Conservation (phyloP, 1,284 basidiomycete species). For the Porodaedalea pini region DNA sequence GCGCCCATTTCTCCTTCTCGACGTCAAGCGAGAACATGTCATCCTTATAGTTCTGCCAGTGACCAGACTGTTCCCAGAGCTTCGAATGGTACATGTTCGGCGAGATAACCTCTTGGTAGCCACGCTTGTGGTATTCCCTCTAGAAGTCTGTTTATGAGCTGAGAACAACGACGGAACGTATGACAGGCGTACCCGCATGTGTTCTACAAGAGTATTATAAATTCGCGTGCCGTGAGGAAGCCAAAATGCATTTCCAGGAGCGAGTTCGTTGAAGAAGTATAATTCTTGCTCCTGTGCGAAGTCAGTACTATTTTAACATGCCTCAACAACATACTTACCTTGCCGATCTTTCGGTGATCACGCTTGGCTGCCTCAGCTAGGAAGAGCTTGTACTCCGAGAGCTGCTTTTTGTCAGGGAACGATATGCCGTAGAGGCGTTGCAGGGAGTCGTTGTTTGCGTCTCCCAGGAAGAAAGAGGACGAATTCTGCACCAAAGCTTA, state of each 20-base stretch:
- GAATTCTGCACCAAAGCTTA: conserved; percentile 65
- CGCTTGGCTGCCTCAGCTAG: conserved; percentile 95
- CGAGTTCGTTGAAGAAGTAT: conserved; percentile 97
- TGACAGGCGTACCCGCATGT: conserved; percentile 70
- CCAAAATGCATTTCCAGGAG: conserved; percentile 96
- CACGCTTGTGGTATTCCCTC: conserved; percentile 82
- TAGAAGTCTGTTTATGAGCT: conserved; percentile 28
- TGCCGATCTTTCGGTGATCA: conserved; percentile 95
- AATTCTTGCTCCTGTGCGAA: conserved; percentile 82
- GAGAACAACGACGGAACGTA: not conserved
- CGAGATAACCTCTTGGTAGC: conserved; percentile 92
- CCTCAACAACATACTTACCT: conserved; percentile 39
- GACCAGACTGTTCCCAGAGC: conserved; percentile 97
- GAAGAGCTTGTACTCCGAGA: conserved; percentile 95
- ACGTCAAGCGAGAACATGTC: conserved; percentile 95
- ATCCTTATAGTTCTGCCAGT: conserved; percentile 97
- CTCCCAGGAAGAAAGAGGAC: conserved; percentile 97
- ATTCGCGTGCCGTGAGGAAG: conserved; percentile 96
- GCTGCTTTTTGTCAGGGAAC: conserved; percentile 97
- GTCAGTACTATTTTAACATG: not conserved
- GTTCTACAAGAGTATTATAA: conserved; percentile 91
- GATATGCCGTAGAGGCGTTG: conserved; percentile 99
- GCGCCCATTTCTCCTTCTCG: conserved; percentile 92
- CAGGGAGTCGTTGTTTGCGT: conserved; percentile 90
- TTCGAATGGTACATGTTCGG: conserved; percentile 98